phyloP scores from a whole-genome alignment of 2,329 filamentous ascomycete genomes.

The Pseudopithomyces maydicus region DNA sequence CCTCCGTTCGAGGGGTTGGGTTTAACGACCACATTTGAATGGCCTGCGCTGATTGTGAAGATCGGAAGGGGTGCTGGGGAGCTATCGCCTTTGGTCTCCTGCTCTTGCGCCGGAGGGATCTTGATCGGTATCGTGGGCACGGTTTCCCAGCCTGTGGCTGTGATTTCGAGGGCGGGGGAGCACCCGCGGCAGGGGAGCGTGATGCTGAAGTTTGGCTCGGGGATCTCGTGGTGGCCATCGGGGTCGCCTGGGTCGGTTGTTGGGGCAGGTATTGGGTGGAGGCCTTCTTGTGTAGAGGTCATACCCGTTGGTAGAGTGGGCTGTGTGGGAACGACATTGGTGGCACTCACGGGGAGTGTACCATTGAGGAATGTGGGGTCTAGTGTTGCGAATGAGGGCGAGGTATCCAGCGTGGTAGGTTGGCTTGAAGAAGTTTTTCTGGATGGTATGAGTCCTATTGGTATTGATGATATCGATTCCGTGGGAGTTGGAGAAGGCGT shows the following conservation, averaged over 20 bases:
- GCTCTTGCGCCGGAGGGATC: slow-evolving; percentile 21
- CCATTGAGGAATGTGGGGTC: neutral
- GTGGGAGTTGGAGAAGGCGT: too few relatives aligned
- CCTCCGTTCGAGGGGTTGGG: slow-evolving; percentile 16
- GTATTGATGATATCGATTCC: neutral
- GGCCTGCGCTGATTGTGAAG: slow-evolving; percentile 20
- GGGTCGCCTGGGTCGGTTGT: slow-evolving; percentile 31
- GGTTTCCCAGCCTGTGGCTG: slow-evolving; percentile 29
- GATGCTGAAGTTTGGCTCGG: slow-evolving; percentile 33
- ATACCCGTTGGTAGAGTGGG: slow-evolving; percentile 13
- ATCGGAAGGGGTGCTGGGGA: slow-evolving; percentile 4
- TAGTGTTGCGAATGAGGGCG: neutral
- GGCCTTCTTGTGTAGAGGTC: slow-evolving; percentile 28
- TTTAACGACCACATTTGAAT: slow-evolving; percentile 22
- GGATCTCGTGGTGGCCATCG: slow-evolving; percentile 37
- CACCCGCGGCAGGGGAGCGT: slow-evolving; percentile 34
- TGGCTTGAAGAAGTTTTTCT: slow-evolving; percentile 4
- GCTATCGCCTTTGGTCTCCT: slow-evolving; percentile 16
- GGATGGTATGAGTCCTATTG: slow-evolving; percentile 14
- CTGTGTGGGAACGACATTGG: slow-evolving; percentile 13
- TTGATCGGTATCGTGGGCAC: slow-evolving; percentile 6
- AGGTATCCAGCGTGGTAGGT: neutral
- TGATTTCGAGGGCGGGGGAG: slow-evolving; percentile 32
- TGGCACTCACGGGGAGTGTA: neutral
- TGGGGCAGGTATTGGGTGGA: slow-evolving; percentile 29